Percentiles rank a stretch among this genome's conserved stretches.
Conservation (phyloP, 257 asterid species). For the Rubia yunnanensis region DNA sequence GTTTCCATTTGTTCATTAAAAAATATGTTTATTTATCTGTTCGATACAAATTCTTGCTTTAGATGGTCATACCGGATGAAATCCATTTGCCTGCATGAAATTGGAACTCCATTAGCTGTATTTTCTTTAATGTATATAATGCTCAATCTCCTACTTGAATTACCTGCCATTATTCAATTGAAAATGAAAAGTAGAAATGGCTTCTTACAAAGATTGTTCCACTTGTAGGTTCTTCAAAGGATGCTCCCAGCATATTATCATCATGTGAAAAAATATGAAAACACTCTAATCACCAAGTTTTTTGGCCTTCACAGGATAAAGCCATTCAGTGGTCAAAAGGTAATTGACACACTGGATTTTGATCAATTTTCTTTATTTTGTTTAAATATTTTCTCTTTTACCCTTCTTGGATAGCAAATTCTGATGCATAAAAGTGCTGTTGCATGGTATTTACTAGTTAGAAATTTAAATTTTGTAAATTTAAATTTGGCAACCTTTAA, state of each 20-base stretch:
- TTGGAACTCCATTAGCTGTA: background rate
- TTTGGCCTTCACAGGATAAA: constrained; percentile 98
- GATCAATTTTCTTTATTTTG: background rate
- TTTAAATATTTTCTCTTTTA: background rate
- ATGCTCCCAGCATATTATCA: constrained; percentile 89
- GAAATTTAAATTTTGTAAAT: too few relatives aligned
- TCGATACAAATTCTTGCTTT: background rate
- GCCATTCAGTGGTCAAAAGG: constrained; percentile 96
- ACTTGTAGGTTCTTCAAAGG: constrained; percentile 68
- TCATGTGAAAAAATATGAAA: constrained; percentile 69
- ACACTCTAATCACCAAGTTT: constrained; percentile 89
- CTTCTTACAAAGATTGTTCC: constrained; percentile 17
- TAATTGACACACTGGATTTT: constrained; percentile 18
- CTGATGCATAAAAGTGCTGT: constrained; percentile 5
- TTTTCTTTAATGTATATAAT: background rate
- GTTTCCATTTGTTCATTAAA: background rate
- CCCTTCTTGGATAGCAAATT: background rate
- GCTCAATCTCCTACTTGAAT: background rate
- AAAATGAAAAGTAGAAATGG: background rate
- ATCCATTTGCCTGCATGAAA: background rate
- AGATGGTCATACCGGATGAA: background rate
- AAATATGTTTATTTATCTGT: background rate
- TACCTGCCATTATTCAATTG: background rate
- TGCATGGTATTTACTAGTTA: background rate
- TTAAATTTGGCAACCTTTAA: background rate